Base-by-base conservation (phyloP, 2,329 filamentous ascomycete species). In the Cytospora schulzeri region DNA sequence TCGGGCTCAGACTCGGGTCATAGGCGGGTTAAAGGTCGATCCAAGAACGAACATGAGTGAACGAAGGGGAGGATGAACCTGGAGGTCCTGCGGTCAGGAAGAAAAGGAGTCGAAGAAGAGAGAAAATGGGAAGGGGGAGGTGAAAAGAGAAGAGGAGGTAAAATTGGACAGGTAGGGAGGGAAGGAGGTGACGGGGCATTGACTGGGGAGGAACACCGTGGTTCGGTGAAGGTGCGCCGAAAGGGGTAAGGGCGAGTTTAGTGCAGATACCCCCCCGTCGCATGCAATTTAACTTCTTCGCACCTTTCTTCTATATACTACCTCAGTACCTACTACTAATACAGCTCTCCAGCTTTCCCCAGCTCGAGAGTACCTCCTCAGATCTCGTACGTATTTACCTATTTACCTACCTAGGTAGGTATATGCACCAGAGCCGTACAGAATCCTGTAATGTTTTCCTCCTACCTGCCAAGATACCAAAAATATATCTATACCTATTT, bases 61-160 rank as follows among this genome's bases (percentile, higher is more conserved):
- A 67, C 65, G 67, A 67, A 68, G 69, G 69, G 67, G 67, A 68
- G 69, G 66, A 69, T 67, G 66, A 71, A 66, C 65, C 67, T 67
- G 69, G 69, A 69, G 59, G 64, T 69, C 69, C 62, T 70, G 45
- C 69, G 69, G 69, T 71, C 69, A 71, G 68, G 69, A 70, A 57
- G 68, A 69, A 70, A 70, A 71, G 69, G 68, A 68, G 68, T 69
- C 63, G 68, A 67, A 67, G 57, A 67, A 60, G 65, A 61, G 75
- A 75, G 73, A 71, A 69, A 70, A 75, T 71, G 73, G 74, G 74
- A 74, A 74, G 73, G 71, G 69, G 70, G 60, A 71, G 68, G 72
- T 69, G 72, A 70, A 69, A 73, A 72, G 69, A 71, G 68, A 68
- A 71, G 69, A 69, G 71, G 69, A 67, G 66, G 70, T 68, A 66